Percentiles rank a stretch among this genome's conserved stretches.
Evolutionary conservation across 176 grass and related monocot species (phyloP).

Genomic region (Areca catechu): DNA sequence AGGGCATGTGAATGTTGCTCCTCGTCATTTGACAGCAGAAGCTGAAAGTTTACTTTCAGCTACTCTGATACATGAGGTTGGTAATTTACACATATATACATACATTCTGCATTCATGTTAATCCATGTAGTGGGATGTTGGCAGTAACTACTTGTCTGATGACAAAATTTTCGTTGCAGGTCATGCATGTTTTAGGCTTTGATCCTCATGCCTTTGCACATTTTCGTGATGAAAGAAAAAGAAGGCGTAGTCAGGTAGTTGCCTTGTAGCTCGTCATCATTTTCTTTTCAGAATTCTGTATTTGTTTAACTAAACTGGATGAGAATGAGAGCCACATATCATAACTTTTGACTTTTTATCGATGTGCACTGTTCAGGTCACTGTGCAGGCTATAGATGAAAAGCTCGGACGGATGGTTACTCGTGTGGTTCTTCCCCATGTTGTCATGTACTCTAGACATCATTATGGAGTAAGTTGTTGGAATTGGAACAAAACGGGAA

Average conservation of each 20-base stretch:
- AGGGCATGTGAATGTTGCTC: slow-evolving; percentile 98
- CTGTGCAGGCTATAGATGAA: slow-evolving; percentile 76
- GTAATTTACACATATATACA: neutral
- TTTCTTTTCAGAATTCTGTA: neutral
- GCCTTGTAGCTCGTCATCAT: neutral
- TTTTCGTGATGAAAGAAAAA: slow-evolving; percentile 96
- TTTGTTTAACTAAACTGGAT: too few species aligned
- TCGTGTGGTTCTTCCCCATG: slow-evolving; percentile 77
- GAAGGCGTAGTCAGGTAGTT: slow-evolving; percentile 66
- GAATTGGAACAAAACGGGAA: too few species aligned
- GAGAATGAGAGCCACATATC: too few species aligned
- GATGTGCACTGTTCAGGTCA: slow-evolving; percentile 41
- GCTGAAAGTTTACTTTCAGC: slow-evolving; percentile 96
- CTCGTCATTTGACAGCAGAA: slow-evolving; percentile 95
- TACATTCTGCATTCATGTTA: too few species aligned
- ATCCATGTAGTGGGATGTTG: too few species aligned
- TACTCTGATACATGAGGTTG: slow-evolving; percentile 77
- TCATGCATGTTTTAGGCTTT: slow-evolving; percentile 99
- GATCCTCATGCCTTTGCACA: slow-evolving; percentile 99
- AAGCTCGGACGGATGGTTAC: slow-evolving; percentile 93
- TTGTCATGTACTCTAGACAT: slow-evolving; percentile 98
- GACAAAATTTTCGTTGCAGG: slow-evolving; percentile 16
- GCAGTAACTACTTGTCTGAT: neutral
- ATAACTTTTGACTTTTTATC: neutral
- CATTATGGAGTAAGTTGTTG: slow-evolving; percentile 82